These are phyloP conservation scores for Hypoxylon rubiginosum DNA, from an alignment of 2,329 filamentous ascomycete genomes.

Conservation along the genomic window DNA sequence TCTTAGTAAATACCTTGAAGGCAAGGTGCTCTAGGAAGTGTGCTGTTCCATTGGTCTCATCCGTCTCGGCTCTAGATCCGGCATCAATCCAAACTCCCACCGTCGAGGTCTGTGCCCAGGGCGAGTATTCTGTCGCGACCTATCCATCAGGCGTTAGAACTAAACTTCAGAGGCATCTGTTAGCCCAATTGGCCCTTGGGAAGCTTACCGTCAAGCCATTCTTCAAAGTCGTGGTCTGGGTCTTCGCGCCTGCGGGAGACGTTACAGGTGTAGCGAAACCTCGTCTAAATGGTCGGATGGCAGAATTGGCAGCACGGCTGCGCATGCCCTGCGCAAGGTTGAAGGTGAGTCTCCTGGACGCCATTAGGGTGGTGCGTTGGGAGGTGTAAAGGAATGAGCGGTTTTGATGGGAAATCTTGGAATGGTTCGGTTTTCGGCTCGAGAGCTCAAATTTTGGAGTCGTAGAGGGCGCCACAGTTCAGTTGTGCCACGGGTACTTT, in stretches of 20 bases:
- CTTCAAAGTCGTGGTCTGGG: slow-evolving; percentile 94
- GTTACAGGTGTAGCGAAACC: slow-evolving; percentile 89
- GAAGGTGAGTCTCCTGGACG: slow-evolving; percentile 96
- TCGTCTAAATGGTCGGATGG: slow-evolving; percentile 82
- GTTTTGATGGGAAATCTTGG: slow-evolving; percentile 62
- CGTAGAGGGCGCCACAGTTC: slow-evolving; percentile 39
- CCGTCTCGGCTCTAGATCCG: slow-evolving; percentile 96
- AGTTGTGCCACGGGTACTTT: background rate
- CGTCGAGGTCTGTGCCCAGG: slow-evolving; percentile 97
- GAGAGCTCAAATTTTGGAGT: slow-evolving; percentile 51
- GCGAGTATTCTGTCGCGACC: slow-evolving; percentile 98
- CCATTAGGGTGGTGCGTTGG: slow-evolving; percentile 72
- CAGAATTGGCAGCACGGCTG: slow-evolving; percentile 85
- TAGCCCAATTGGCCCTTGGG: slow-evolving; percentile 48
- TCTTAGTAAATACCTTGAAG: slow-evolving; percentile 82
- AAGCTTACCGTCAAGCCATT: slow-evolving; percentile 92
- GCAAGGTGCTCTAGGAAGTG: slow-evolving; percentile 99
- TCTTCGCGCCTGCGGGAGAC: slow-evolving; percentile 76
- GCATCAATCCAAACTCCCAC: slow-evolving; percentile 99
- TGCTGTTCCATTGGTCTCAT: slow-evolving; percentile 98
- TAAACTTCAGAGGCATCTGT: slow-evolving; percentile 20
- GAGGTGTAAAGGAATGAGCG: slow-evolving; percentile 66
- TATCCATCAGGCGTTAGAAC: slow-evolving; percentile 57
- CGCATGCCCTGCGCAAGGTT: slow-evolving; percentile 93
- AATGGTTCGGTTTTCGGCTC: slow-evolving; percentile 48